These are phyloP conservation scores for Venustampulla echinocandica DNA, from an alignment of 495 filamentous ascomycete genomes.

Conservation along the genomic window DNA sequence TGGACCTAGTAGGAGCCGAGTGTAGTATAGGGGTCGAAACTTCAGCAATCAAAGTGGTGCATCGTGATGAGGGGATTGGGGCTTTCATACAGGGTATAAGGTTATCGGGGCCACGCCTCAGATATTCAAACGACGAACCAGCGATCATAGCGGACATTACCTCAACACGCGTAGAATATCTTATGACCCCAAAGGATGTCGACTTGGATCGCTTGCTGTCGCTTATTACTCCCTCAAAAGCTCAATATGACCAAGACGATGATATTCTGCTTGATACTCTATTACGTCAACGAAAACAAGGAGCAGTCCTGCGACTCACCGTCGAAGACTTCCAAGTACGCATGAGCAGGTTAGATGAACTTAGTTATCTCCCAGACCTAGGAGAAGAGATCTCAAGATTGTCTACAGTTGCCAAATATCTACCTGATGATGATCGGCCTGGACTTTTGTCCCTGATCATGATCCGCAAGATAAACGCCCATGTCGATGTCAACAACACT, in stretches of 20 bases:
- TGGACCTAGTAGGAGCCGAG: slow-evolving; percentile 66
- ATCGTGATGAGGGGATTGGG: slow-evolving; percentile 57
- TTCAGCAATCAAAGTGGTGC: slow-evolving; percentile 69
- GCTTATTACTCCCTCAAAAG: slow-evolving; percentile 82
- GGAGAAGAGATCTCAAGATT: slow-evolving; percentile 70
- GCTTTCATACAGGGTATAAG: slow-evolving; percentile 67
- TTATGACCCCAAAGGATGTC: slow-evolving; percentile 60
- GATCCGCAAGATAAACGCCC: slow-evolving; percentile 51
- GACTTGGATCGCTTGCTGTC: slow-evolving; percentile 78
- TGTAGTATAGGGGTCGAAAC: slow-evolving; percentile 67
- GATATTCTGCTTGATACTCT: slow-evolving; percentile 93
- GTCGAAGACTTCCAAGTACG: slow-evolving; percentile 51
- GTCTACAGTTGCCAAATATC: slow-evolving; percentile 83
- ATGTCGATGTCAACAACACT: slow-evolving; percentile 49
- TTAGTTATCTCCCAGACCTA: slow-evolving; percentile 58
- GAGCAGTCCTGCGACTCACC: slow-evolving; percentile 67
- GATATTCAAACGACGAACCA: slow-evolving; percentile 38
- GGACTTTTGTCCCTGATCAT: slow-evolving; percentile 69
- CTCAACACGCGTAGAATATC: slow-evolving; percentile 65
- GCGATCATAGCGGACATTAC: slow-evolving; percentile 41
- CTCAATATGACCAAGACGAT: slow-evolving; percentile 85
- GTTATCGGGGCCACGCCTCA: slow-evolving; percentile 58
- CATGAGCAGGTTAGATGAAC: slow-evolving; percentile 48
- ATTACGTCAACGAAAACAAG: slow-evolving; percentile 80
- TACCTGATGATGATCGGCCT: slow-evolving; percentile 92